phyloP scores from a whole-genome alignment of 2,329 filamentous ascomycete species.

The Mycosphaerelloides madeirae region DNA sequence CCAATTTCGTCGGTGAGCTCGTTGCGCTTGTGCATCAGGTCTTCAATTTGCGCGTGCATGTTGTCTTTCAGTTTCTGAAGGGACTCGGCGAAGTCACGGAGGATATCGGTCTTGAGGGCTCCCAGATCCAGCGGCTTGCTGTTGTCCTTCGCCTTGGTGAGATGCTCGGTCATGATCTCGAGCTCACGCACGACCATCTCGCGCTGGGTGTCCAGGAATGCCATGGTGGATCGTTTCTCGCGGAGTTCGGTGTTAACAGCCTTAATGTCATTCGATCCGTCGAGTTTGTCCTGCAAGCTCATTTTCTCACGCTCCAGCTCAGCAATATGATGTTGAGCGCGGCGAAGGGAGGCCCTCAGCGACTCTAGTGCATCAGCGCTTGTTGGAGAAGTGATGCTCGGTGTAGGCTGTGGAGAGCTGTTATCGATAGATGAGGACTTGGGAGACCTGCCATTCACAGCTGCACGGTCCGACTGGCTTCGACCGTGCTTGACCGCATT shows the following conservation, averaged over 20 bases:
- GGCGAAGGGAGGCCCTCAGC: slow-evolving; percentile 18
- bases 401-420: slow-evolving; percentile 20
- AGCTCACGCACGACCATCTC: slow-evolving; percentile 93
- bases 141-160: slow-evolving; percentile 78
- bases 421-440: slow-evolving; percentile 40
- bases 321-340: slow-evolving; percentile 50
- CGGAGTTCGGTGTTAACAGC: slow-evolving; percentile 80
- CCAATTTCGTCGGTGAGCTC: slow-evolving; percentile 80
- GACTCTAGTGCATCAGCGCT: slow-evolving; percentile 18
- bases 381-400: slow-evolving; percentile 20
- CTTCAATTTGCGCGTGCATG: slow-evolving; percentile 69
- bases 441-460: slow-evolving; percentile 27
- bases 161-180: slow-evolving; percentile 81
- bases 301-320: slow-evolving; percentile 80
- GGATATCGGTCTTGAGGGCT: slow-evolving; percentile 59
- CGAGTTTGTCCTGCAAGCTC: slow-evolving; percentile 48
- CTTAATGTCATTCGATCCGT: slow-evolving; percentile 59
- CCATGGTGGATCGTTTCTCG: slow-evolving; percentile 94
- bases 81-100: slow-evolving; percentile 59
- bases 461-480: slow-evolving; percentile 66
- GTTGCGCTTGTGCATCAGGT: slow-evolving; percentile 82
- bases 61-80: slow-evolving; percentile 73
- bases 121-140: slow-evolving; percentile 74
- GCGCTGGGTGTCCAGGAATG: slow-evolving; percentile 85
- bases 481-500: slow-evolving; percentile 91